phyloP scores from a whole-genome alignment of 2,329 filamentous ascomycete species.

The Lasiodiplodia sp. region DNA sequence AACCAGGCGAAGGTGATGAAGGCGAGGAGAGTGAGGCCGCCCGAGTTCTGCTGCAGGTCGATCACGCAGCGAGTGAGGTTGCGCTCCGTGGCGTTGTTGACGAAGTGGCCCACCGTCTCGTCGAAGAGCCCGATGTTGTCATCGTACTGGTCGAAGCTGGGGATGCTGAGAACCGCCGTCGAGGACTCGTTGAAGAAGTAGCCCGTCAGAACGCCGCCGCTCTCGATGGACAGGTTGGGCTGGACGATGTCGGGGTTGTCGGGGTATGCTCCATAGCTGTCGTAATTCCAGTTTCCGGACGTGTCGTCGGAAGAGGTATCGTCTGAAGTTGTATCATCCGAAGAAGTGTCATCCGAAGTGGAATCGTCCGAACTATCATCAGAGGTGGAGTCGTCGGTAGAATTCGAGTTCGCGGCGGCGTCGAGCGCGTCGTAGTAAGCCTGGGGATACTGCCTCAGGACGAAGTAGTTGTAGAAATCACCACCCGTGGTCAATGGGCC shows the following conservation, averaged over 20 bases:
- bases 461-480: conserved; percentile 56
- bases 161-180: conserved; percentile 53
- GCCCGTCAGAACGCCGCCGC: conserved; percentile 44
- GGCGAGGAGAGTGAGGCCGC: conserved; percentile 37
- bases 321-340: background rate
- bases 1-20: conserved; percentile 36
- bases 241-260: conserved; percentile 37
- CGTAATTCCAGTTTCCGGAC: conserved; percentile 34
- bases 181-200: conserved; percentile 51
- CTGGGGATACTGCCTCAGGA: conserved; percentile 40
- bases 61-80: conserved; percentile 66
- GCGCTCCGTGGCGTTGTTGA: conserved; percentile 51
- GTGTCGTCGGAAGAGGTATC: background rate
- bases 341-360: background rate
- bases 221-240: conserved; percentile 33
- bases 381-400: background rate
- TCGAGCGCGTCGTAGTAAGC: conserved; percentile 31
- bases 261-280: conserved; percentile 38
- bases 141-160: conserved; percentile 43
- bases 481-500: conserved; percentile 49
- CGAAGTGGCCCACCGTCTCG: conserved; percentile 47
- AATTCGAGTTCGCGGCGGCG: background rate
- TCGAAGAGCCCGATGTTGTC: conserved; percentile 40
- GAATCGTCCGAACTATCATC: background rate
- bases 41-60: conserved; percentile 55